A percentile compares a stretch with the other conserved stretches of the same genome.
These are phyloP conservation scores for Porogramme epimiltina DNA, from an alignment of 1,284 basidiomycete genomes.

Conservation along the genomic window DNA sequence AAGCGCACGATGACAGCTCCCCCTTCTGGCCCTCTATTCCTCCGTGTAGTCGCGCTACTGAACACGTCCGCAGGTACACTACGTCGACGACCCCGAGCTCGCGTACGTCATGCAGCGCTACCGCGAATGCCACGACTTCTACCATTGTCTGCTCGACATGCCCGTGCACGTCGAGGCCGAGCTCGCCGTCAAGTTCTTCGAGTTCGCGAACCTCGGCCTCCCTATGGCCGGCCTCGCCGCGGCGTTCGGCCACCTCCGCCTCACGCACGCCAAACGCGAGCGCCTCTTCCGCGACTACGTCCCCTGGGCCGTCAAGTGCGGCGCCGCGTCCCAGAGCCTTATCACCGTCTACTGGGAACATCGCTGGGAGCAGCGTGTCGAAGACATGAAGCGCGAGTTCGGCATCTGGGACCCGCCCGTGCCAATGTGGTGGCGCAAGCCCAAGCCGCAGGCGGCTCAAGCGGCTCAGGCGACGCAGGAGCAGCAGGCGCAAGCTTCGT, in stretches of 20 bases:
- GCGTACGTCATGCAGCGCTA: conserved; percentile 99
- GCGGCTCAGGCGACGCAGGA: conserved; percentile 22
- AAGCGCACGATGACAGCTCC: too few relatives aligned
- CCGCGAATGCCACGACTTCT: conserved; percentile 96
- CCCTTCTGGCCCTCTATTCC: too few relatives aligned
- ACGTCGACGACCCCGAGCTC: conserved; percentile 90
- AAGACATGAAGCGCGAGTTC: conserved; percentile 79
- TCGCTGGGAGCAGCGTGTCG: conserved; percentile 85
- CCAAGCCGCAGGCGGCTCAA: conserved; percentile 57
- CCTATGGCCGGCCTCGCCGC: conserved; percentile 88
- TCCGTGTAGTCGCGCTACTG: too few relatives aligned
- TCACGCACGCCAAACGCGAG: conserved; percentile 56
- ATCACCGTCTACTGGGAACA: conserved; percentile 97
- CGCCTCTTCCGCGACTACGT: conserved; percentile 79
- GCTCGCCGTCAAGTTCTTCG: conserved; percentile 95
- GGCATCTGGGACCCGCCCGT: conserved; percentile 80
- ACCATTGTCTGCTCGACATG: conserved; percentile 87
- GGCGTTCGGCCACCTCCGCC: conserved; percentile 69
- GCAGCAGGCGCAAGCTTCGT: conserved; percentile 2
- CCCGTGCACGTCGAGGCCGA: conserved; percentile 92
- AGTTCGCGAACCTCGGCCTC: conserved; percentile 90
- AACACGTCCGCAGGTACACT: conserved; percentile 69
- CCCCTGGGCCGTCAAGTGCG: conserved; percentile 89
- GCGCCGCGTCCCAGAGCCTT: conserved; percentile 72
- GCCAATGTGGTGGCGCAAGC: conserved; percentile 61